Conservation (phyloP, 1,139 yeast species). For the Candida neerlandica region DNA sequence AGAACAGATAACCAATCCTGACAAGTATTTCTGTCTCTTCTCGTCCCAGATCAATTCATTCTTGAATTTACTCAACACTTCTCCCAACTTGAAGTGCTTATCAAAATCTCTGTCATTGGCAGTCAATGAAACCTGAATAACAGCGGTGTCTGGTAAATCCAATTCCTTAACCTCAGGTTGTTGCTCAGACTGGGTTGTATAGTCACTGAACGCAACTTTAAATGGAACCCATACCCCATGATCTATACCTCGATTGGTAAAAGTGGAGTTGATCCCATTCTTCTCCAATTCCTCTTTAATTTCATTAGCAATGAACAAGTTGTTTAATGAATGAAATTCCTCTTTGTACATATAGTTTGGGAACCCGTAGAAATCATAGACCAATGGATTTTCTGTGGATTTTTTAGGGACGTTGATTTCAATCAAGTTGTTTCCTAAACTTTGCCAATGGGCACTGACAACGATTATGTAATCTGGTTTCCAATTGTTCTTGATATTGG, state of each 20-base stretch:
- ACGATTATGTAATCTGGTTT: constrained; percentile 68
- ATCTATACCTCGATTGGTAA: constrained; percentile 65
- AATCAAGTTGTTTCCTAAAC: constrained; percentile 39
- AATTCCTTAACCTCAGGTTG: constrained; percentile 30
- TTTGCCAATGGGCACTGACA: constrained; percentile 81
- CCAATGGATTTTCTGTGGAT: constrained; percentile 33
- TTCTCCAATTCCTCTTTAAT: constrained; percentile 43
- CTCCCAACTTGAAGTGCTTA: constrained; percentile 57
- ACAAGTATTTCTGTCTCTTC: constrained; percentile 29
- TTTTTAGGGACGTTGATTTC: constrained; percentile 51
- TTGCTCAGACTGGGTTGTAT: constrained; percentile 25
- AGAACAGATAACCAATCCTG: constrained; percentile 57
- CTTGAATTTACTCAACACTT: constrained; percentile 53
- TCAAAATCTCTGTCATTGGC: constrained; percentile 48
- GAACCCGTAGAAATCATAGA: constrained; percentile 77
- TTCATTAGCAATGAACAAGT: constrained; percentile 43
- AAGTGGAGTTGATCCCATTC: constrained; percentile 46
- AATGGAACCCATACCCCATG: constrained; percentile 86
- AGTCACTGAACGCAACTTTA: constrained; percentile 64
- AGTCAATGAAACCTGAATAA: constrained; percentile 68
- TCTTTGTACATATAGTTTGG: constrained; percentile 65
- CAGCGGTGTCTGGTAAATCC: constrained; percentile 50
- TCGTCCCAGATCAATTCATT: constrained; percentile 42
- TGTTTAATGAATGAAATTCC: constrained; percentile 55
- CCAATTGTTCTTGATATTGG: constrained; percentile 44